Evolutionary conservation across 352 stramenopile genomes (phyloP), one percentile per base, ranked within the genome.

Genomic region (Elongisporangium undulatum): DNA sequence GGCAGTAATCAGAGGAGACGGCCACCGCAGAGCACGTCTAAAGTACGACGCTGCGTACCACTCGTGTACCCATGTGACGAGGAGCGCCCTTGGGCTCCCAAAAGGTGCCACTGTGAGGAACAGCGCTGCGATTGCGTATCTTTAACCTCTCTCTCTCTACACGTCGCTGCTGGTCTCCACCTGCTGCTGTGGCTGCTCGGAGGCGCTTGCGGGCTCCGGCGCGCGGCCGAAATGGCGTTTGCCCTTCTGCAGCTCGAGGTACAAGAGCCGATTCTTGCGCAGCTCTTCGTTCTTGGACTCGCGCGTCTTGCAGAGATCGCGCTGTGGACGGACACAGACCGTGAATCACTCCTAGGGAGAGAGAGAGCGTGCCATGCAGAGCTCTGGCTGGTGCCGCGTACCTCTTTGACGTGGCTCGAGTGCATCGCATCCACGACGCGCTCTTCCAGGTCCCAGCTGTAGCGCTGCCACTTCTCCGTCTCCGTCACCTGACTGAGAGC

Each of bases 381-480:
- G 29, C 38, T 21, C 19, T 4, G 39, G 15, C 54, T 1, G 6
- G 53, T 3, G 13, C 22, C 41, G 12, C 16, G 3, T 52, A 87
- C 78, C 73, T 92, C 78, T 68, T 89, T 87, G 7, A 45, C 59
- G 34, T 79, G 68, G 34, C 72, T 87, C 41, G 68, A 73, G 53
- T 85, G 70, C 38, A 85, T 62, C 6, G 76, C 75, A 50, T 85
- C 72, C 23, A 87, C 75, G 4, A 90, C 63, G 4, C 77, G 76
- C 50, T 88, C 82, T 50, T 92, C 79, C 0, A 92, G 61, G 29
- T 89, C 82, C 82, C 82, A 92, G 61, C 78, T 90, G 41, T 90
- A 87, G 0, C 71, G 72, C 48, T 92, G 82, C 80, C 82, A 92
- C 39, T 81, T 87, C 54, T 92, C 82, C 50, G 77, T 88, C 68